A percentile compares a stretch with the other conserved stretches of the same genome.
These are phyloP conservation scores for Dendrocalamus sinicus DNA, from an alignment of 176 grass and related monocot species.

Conservation along the genomic window DNA sequence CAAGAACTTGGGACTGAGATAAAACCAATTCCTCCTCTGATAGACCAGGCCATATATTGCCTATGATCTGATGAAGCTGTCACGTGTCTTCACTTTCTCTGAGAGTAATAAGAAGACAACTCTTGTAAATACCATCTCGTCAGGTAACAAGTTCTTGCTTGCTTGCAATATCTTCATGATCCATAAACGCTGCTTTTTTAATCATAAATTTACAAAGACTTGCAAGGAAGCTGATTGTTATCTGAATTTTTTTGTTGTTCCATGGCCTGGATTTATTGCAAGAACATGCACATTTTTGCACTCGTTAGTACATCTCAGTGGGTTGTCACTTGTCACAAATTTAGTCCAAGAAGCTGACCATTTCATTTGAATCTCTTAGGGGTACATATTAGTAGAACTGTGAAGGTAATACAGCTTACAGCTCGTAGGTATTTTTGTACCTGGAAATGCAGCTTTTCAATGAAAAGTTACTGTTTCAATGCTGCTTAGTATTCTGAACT, in stretches of 20 bases:
- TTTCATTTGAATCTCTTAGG: background rate
- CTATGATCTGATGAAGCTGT: constrained; percentile 56
- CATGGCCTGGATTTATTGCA: constrained; percentile 8
- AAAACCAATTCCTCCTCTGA: constrained; percentile 90
- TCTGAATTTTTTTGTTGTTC: background rate
- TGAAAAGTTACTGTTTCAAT: background rate
- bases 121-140: constrained; percentile 74
- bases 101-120: constrained; percentile 53
- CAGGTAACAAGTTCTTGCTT: constrained; percentile 56
- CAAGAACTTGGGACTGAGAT: constrained; percentile 98
- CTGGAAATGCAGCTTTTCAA: background rate
- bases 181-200: background rate
- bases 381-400: background rate
- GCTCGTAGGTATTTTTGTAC: background rate
- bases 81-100: constrained; percentile 49
- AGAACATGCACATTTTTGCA: background rate
- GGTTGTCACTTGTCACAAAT: background rate
- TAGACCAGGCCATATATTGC: constrained; percentile 94
- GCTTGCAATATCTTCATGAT: constrained; percentile 6
- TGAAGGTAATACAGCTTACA: background rate
- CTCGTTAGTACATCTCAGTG: background rate
- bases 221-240: background rate
- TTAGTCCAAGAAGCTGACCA: background rate
- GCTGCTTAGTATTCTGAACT: background rate
- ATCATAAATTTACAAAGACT: background rate